These are phyloP conservation scores for Diplodia mutila DNA, from an alignment of 2,329 filamentous ascomycete species.

Conservation along the genomic window DNA sequence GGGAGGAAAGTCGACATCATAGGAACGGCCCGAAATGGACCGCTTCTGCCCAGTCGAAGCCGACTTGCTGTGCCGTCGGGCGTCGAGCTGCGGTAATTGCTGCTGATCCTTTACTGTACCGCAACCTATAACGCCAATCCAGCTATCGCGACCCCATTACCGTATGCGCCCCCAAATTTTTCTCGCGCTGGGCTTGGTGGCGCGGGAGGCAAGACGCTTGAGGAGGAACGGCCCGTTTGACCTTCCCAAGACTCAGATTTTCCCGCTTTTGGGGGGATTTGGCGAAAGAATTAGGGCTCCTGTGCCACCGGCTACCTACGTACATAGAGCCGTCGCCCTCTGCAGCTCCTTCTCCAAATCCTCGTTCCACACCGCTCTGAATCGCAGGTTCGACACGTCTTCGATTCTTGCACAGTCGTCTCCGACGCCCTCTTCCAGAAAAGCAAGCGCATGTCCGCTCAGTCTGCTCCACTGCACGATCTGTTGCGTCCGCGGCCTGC, in stretches of 20 bases:
- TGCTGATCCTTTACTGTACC: too few species aligned
- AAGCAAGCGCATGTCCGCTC: slow-evolving; percentile 34
- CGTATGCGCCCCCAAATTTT: not conserved
- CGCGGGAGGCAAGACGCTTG: not conserved
- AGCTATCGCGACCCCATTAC: too few species aligned
- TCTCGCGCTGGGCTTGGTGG: not conserved
- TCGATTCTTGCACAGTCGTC: slow-evolving; percentile 31
- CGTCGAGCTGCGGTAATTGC: too few species aligned
- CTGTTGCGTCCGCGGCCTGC: slow-evolving; percentile 39
- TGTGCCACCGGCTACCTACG: not conserved
- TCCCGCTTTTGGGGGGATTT: not conserved
- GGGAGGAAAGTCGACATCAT: not conserved
- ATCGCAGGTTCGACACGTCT: slow-evolving; percentile 29
- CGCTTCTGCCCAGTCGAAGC: not conserved
- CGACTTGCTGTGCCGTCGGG: not conserved
- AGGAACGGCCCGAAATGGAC: slow-evolving; percentile 1
- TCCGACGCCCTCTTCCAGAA: slow-evolving; percentile 30
- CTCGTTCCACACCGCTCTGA: slow-evolving; percentile 37
- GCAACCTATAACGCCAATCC: too few species aligned
- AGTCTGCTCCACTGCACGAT: slow-evolving; percentile 36
- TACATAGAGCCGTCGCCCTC: slow-evolving; percentile 29
- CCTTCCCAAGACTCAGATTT: not conserved
- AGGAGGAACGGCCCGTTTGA: not conserved
- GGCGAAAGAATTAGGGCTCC: slow-evolving; percentile 3
- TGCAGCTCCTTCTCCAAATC: slow-evolving; percentile 35